Conservation (phyloP, 345 rosid genomes). For the Raphanus raphanistrum region DNA sequence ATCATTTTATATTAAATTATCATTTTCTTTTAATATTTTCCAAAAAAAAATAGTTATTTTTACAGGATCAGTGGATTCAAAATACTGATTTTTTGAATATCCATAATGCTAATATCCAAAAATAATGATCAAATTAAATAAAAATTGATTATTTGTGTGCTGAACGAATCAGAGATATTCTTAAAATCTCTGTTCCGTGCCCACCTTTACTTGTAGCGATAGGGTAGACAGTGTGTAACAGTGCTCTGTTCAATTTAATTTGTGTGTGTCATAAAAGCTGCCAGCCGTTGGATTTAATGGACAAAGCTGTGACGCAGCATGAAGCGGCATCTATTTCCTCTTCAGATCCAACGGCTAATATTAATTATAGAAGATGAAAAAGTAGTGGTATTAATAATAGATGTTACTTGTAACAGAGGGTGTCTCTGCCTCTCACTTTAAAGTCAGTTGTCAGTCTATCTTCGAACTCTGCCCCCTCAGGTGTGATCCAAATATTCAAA, state of each 20-base stretch:
- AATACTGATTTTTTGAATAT: too few species aligned
- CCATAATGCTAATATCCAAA: too few species aligned
- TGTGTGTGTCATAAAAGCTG: conserved; percentile 37
- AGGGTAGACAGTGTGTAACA: conserved; percentile 16
- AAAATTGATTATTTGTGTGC: too few species aligned
- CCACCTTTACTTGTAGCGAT: not conserved
- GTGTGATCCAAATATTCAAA: conserved; percentile 31
- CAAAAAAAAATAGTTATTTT: too few species aligned
- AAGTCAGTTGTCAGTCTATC: conserved; percentile 39
- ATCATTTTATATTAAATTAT: too few species aligned
- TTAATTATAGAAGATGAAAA: not conserved
- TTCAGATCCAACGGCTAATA: conserved; percentile 34
- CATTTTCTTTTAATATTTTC: too few species aligned
- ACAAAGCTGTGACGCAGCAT: conserved; percentile 41
- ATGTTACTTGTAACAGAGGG: conserved; percentile 42
- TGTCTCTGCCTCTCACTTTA: conserved; percentile 41
- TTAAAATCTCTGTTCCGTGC: too few species aligned
- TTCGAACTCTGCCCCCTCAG: conserved; percentile 41
- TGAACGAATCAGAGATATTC: too few species aligned
- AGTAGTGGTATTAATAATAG: conserved; percentile 2
- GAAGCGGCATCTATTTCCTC: conserved; percentile 37
- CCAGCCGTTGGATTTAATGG: conserved; percentile 44
- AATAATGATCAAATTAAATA: too few species aligned
- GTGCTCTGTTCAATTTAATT: not conserved
- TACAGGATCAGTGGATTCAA: too few species aligned